Conservation (phyloP, 345 rosid species). For the Acer campestre region DNA sequence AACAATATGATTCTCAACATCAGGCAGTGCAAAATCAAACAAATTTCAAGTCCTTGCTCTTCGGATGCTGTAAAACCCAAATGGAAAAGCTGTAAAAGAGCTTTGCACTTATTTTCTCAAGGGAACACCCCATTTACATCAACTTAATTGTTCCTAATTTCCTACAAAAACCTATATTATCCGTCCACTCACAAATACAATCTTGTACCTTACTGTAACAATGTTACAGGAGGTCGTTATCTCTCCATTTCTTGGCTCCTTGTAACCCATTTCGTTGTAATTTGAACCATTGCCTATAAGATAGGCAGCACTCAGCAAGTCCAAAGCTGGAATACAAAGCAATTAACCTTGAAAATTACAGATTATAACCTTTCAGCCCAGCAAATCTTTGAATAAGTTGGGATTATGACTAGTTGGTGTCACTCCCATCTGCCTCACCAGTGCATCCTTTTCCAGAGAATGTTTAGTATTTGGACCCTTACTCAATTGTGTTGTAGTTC, state of each 20-base stretch:
- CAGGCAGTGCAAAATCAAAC: slow-evolving; percentile 10
- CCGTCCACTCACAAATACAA: slow-evolving; percentile 21
- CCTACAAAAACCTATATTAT: slow-evolving; percentile 15
- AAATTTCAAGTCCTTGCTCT: background rate
- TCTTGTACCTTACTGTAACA: slow-evolving; percentile 10
- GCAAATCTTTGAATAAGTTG: slow-evolving; percentile 82
- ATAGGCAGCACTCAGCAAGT: background rate
- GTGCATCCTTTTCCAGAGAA: slow-evolving; percentile 85
- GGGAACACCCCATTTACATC: slow-evolving; percentile 21
- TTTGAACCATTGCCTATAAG: background rate
- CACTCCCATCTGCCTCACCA: slow-evolving; percentile 93
- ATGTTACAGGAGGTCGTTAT: slow-evolving; percentile 3
- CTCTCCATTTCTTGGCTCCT: slow-evolving; percentile 16
- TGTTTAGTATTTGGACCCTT: slow-evolving; percentile 77
- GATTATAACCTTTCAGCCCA: slow-evolving; percentile 43
- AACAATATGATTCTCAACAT: slow-evolving; percentile 17
- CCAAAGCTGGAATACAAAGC: slow-evolving; percentile 5
- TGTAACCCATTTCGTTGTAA: background rate
- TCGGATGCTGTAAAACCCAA: slow-evolving; percentile 1
- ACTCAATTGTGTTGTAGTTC: slow-evolving; percentile 29
- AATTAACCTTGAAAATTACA: background rate
- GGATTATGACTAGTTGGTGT: slow-evolving; percentile 83
- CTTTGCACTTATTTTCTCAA: slow-evolving; percentile 8
- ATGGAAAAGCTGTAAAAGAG: background rate
- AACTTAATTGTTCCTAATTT: slow-evolving; percentile 9